Conservation (phyloP, 73 alveolate species). For the Symbiodinium natans region DNA sequence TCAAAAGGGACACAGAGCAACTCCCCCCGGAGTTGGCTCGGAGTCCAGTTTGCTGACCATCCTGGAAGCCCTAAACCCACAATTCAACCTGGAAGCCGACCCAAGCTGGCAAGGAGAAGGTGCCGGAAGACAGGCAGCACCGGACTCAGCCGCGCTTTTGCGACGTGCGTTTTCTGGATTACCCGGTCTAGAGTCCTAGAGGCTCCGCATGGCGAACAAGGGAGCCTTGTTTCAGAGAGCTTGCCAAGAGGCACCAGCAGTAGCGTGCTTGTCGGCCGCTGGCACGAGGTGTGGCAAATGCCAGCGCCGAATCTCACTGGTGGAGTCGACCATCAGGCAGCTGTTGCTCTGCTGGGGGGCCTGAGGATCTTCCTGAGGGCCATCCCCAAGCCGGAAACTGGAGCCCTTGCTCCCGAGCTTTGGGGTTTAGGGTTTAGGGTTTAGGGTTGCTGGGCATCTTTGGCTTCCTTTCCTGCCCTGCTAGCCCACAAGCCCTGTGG, state of each 20-base stretch:
- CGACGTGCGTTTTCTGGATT: too few species aligned
- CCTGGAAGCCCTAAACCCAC: not conserved
- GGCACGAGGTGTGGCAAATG: conserved; percentile 47
- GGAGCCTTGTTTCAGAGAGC: not conserved
- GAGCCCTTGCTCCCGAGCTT: too few species aligned
- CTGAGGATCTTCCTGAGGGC: too few species aligned
- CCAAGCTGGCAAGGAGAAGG: not conserved
- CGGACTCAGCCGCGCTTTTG: not conserved
- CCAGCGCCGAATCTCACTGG: conserved; percentile 43
- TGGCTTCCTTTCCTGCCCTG: too few species aligned
- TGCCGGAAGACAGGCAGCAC: not conserved
- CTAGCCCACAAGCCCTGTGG: too few species aligned
- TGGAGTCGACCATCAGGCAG: conserved; percentile 69
- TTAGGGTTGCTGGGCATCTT: too few species aligned
- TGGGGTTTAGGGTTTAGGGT: too few species aligned
- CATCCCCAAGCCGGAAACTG: too few species aligned
- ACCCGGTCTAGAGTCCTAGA: too few species aligned
- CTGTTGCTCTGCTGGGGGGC: not conserved
- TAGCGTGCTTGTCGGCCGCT: not conserved
- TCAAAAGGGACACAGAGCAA: not conserved
- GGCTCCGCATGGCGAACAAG: not conserved
- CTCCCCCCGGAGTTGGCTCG: not conserved
- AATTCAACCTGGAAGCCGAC: too few species aligned
- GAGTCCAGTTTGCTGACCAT: not conserved
- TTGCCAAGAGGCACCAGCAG: not conserved